Percentiles rank a stretch among this genome's conserved stretches.
Evolutionary conservation across 78 protist genomes (phyloP).

Genomic region (Dictyostelium citrinum): DNA sequence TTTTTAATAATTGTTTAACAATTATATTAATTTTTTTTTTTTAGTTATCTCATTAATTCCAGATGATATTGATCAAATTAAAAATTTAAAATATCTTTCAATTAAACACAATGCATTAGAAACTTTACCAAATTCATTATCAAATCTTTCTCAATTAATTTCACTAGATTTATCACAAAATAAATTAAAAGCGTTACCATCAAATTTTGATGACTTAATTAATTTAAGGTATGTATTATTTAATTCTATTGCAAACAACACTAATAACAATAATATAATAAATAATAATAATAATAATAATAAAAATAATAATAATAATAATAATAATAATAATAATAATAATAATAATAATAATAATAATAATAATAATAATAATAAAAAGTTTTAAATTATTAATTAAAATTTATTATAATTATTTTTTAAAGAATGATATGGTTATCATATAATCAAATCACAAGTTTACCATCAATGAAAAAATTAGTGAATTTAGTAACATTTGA

Average conservation of each 20-base stretch:
- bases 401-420: not conserved
- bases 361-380: not conserved
- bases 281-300: too few relatives aligned
- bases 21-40: not conserved
- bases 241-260: too few relatives aligned
- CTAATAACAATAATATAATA: too few relatives aligned
- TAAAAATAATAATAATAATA: too few relatives aligned
- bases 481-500: slow-evolving; percentile 21
- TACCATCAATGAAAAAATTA: slow-evolving; percentile 35
- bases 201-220: slow-evolving; percentile 13
- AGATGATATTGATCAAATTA: slow-evolving; percentile 49
- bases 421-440: slow-evolving; percentile 36
- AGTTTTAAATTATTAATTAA: not conserved
- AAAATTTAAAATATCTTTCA: slow-evolving; percentile 25
- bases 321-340: too few relatives aligned
- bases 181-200: slow-evolving; percentile 40
- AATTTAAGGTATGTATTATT: slow-evolving; percentile 31
- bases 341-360: too few relatives aligned
- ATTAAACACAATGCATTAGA: slow-evolving; percentile 38
- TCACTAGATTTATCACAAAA: slow-evolving; percentile 55
- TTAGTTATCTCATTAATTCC: slow-evolving; percentile 43
- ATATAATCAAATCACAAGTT: slow-evolving; percentile 8
- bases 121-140: slow-evolving; percentile 7
- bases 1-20: too few relatives aligned
- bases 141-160: slow-evolving; percentile 17